Conservation (phyloP, 2,329 filamentous ascomycete species). For the Teratosphaeria viscida region DNA sequence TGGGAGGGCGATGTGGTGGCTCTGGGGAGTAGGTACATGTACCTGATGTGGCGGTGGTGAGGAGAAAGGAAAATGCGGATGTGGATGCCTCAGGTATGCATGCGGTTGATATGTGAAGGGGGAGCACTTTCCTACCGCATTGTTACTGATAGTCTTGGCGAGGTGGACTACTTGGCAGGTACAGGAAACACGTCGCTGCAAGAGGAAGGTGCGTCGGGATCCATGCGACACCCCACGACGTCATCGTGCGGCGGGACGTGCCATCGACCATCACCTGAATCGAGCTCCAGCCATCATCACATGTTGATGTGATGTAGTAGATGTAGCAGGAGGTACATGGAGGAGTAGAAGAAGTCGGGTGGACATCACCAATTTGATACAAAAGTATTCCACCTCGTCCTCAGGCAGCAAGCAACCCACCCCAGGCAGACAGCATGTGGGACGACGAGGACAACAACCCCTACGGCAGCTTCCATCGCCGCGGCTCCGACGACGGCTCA, state of each 20-base stretch:
- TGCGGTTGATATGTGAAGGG: neutral
- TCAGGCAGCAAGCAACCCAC: neutral
- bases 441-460: conserved; percentile 99
- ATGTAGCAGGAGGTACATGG: neutral
- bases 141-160: neutral
- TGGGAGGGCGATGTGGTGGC: neutral
- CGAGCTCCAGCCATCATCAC: too few species aligned
- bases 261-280: neutral
- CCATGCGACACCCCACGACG: neutral
- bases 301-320: neutral
- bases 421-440: conserved; percentile 56
- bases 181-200: neutral
- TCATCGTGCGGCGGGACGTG: neutral
- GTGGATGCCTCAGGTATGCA: neutral
- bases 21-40: neutral
- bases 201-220: neutral
- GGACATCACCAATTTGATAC: too few species aligned
- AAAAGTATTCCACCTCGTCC: neutral
- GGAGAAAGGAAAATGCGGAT: neutral
- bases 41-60: neutral
- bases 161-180: too few species aligned
- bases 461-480: conserved; percentile 85
- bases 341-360: too few species aligned
- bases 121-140: neutral
- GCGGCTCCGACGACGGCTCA: conserved; percentile 66